phyloP scores from a whole-genome alignment of 2,329 filamentous ascomycete species.

The Xylaria sp. region DNA sequence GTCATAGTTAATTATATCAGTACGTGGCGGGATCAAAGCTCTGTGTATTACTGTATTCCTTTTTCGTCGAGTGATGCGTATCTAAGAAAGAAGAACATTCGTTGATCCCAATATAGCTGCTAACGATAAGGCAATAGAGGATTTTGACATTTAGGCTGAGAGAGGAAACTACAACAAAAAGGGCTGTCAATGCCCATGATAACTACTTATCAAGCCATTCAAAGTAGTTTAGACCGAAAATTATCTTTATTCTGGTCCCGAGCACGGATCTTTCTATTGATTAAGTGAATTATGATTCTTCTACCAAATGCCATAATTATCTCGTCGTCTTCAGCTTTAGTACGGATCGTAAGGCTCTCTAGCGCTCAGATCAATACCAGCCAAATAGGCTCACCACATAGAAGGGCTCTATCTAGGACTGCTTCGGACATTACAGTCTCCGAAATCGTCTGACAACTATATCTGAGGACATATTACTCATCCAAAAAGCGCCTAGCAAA shows the following conservation, averaged over 20 bases:
- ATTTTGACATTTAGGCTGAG: not conserved
- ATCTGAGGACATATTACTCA: not conserved
- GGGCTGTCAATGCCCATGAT: too few relatives aligned
- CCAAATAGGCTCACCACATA: not conserved
- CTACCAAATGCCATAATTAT: not conserved
- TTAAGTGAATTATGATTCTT: not conserved
- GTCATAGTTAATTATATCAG: not conserved
- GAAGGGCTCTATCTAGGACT: not conserved
- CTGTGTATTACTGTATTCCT: not conserved
- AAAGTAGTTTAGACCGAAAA: not conserved
- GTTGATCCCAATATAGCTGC: not conserved
- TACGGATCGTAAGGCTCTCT: not conserved
- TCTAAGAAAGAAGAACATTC: not conserved
- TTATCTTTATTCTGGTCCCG: not conserved
- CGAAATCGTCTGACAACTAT: constrained; percentile 2
- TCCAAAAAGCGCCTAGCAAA: not conserved
- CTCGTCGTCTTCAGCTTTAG: not conserved
- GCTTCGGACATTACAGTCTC: constrained; percentile 14
- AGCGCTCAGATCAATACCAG: not conserved
- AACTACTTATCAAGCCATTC: not conserved
- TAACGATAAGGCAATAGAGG: not conserved
- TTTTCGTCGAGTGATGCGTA: not conserved
- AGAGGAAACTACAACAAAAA: not conserved
- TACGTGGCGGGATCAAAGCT: not conserved
- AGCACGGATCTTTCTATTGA: not conserved